A percentile compares a stretch with the other conserved stretches of the same genome.
Conservation (phyloP, 352 stramenopile species). For the Phytophthora constricta region DNA sequence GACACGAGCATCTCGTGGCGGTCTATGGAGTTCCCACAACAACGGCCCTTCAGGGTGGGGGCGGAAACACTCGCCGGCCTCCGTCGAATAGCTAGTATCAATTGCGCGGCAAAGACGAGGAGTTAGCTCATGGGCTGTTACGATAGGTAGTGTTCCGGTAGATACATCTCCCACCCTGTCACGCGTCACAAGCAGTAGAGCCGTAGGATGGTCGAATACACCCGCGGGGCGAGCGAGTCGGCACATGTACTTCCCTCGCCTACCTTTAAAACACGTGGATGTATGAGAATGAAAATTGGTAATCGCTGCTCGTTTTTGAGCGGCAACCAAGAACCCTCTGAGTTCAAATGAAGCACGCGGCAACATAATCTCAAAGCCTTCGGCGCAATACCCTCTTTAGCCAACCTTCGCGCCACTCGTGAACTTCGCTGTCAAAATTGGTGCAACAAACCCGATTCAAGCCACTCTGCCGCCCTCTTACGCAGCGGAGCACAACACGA, state of each 20-base stretch:
- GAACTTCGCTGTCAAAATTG: background rate
- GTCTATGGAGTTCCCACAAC: conserved; percentile 8
- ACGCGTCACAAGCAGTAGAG: conserved; percentile 2
- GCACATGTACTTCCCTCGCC: conserved; percentile 23
- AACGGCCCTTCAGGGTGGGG: conserved; percentile 2
- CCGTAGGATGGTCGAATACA: conserved; percentile 10
- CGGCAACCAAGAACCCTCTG: background rate
- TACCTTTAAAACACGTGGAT: conserved; percentile 23
- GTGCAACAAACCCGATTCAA: conserved; percentile 9
- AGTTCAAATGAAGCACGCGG: background rate
- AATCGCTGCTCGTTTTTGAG: background rate
- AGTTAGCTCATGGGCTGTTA: background rate
- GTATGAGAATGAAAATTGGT: conserved; percentile 30
- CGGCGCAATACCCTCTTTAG: background rate
- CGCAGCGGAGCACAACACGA: background rate
- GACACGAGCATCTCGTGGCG: background rate
- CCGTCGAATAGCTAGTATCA: background rate
- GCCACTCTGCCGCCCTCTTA: background rate
- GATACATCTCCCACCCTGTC: background rate
- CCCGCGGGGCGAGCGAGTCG: conserved; percentile 18
- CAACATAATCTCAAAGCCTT: conserved; percentile 1
- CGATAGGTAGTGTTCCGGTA: background rate
- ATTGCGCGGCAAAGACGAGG: background rate
- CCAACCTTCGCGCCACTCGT: background rate
- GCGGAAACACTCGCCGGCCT: background rate